Evolutionary conservation across 1,139 yeast species (phyloP).

Genomic region (Sugiyamaella neomexicana): DNA sequence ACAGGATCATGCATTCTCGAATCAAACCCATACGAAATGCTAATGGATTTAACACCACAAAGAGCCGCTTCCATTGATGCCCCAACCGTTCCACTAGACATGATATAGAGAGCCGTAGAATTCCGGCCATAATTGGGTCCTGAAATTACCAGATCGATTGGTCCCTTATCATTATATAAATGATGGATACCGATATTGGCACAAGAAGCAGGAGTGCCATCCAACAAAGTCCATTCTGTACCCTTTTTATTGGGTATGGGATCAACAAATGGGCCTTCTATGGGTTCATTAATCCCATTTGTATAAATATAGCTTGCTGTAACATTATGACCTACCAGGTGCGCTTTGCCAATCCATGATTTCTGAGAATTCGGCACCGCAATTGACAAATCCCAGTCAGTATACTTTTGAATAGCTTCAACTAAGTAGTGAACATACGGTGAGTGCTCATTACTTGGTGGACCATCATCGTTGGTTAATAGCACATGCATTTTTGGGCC

Average conservation of each 20-base stretch:
- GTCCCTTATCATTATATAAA: conserved; percentile 53
- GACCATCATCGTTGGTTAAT: conserved; percentile 94
- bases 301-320: conserved; percentile 59
- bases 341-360: conserved; percentile 98
- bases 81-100: conserved; percentile 96
- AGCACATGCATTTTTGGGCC: conserved; percentile 27
- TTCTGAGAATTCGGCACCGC: conserved; percentile 67
- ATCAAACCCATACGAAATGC: conserved; percentile 77
- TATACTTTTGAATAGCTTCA: conserved; percentile 59
- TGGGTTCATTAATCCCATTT: conserved; percentile 46
- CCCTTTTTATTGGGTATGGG: conserved; percentile 36
- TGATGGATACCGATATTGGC: conserved; percentile 88
- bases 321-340: conserved; percentile 80
- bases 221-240: conserved; percentile 76
- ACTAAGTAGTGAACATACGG: conserved; percentile 85
- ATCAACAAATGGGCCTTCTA: conserved; percentile 58
- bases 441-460: conserved; percentile 74
- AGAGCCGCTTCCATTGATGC: conserved; percentile 95
- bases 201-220: conserved; percentile 96
- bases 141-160: conserved; percentile 81
- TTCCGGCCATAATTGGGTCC: conserved; percentile 97
- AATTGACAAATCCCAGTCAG: conserved; percentile 84
- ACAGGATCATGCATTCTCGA: conserved; percentile 53
- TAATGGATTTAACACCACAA: conserved; percentile 72
- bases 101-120: conserved; percentile 83